A percentile compares a stretch with the other conserved stretches of the same genome.
These are phyloP conservation scores for Liriodendron chinense DNA, from an alignment of 164 flowering plant genomes.

Conservation along the genomic window DNA sequence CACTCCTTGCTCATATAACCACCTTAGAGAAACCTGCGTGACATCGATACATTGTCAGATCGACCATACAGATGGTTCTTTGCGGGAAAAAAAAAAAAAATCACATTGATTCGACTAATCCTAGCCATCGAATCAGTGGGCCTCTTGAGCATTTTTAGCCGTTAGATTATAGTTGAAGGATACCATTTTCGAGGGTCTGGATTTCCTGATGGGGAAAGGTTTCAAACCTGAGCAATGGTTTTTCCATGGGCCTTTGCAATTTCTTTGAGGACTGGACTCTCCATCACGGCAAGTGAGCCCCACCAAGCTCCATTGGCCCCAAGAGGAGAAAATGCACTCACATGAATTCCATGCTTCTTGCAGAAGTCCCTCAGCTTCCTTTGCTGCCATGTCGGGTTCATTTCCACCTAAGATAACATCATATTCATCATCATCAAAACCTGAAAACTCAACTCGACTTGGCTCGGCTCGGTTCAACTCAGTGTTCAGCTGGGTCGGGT, in stretches of 20 bases:
- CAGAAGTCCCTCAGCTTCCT: constrained; percentile 25
- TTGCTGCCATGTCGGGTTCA: constrained; percentile 32
- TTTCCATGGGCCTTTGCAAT: constrained; percentile 27
- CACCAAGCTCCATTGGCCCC: neutral
- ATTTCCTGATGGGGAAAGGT: no score
- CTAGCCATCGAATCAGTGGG: no score
- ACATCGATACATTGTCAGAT: neutral
- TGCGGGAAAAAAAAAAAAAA: no score
- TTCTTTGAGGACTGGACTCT: constrained; percentile 15
- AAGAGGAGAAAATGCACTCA: neutral
- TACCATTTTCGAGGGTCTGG: no score
- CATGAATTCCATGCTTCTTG: neutral
- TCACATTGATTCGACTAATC: no score
- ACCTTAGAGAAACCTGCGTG: constrained; percentile 26
- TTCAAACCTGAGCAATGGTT: constrained; percentile 26
- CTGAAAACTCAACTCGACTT: no score
- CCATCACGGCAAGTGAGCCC: constrained; percentile 12
- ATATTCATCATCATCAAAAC: neutral
- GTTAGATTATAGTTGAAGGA: no score
- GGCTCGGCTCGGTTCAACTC: no score
- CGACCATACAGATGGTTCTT: no score
- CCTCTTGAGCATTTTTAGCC: no score
- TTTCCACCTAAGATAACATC: constrained; percentile 19
- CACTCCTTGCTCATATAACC: constrained; percentile 34
- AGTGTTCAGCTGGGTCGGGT: no score